Evolutionary conservation across 2,329 filamentous ascomycete species (phyloP).

Genomic region (Fusarium beomiforme): DNA sequence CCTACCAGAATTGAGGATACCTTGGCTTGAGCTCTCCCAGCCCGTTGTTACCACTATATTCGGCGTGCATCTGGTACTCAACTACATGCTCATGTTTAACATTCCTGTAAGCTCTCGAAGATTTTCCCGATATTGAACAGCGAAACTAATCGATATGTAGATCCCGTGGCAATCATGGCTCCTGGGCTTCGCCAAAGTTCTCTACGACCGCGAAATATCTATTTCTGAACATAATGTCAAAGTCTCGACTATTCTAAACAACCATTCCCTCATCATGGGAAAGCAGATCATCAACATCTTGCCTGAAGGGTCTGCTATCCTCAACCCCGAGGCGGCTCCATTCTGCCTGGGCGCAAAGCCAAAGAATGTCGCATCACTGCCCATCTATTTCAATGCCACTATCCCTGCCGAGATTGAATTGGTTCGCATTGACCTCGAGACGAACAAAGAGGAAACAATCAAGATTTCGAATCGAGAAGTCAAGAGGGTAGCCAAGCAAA

Average conservation of each 20-base stretch:
- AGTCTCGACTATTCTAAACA: conserved; percentile 86
- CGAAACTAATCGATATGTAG: conserved; percentile 49
- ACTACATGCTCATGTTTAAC: conserved; percentile 93
- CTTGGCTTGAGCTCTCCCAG: conserved; percentile 93
- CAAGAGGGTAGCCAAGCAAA: conserved; percentile 76
- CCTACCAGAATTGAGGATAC: conserved; percentile 87
- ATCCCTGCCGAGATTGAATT: conserved; percentile 89
- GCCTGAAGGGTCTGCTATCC: conserved; percentile 90
- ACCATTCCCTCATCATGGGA: conserved; percentile 91
- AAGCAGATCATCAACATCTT: conserved; percentile 98
- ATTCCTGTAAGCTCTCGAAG: conserved; percentile 69
- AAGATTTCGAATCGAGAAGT: conserved; percentile 79
- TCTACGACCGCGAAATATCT: conserved; percentile 92
- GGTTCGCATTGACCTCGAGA: conserved; percentile 85
- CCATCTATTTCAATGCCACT: conserved; percentile 94
- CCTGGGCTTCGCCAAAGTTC: conserved; percentile 76
- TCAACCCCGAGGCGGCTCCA: conserved; percentile 83
- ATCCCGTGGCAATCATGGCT: conserved; percentile 80
- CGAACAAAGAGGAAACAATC: conserved; percentile 81
- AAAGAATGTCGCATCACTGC: conserved; percentile 71
- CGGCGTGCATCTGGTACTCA: conserved; percentile 74
- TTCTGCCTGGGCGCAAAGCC: conserved; percentile 80
- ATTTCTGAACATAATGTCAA: conserved; percentile 95
- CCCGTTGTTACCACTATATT: conserved; percentile 77
- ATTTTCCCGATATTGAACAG: background rate